Evolutionary conservation across 768 basidiomycete genomes (phyloP).

Genomic region (Leccinum subtestaceum): DNA sequence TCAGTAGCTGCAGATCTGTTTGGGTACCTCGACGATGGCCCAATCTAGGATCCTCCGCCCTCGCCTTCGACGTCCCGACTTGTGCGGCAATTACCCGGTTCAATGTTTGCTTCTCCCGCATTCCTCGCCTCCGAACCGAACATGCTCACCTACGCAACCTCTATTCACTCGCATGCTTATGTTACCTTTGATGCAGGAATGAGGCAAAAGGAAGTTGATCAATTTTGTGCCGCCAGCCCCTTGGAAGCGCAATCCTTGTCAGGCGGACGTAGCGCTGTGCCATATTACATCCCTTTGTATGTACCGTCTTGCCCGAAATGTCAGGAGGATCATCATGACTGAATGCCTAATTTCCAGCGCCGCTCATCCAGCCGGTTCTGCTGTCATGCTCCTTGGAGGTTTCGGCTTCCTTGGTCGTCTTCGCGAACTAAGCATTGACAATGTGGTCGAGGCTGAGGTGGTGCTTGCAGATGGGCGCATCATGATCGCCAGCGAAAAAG

Average conservation of each 20-base stretch:
- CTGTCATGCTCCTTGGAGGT: constrained; percentile 80
- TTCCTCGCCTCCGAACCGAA: constrained; percentile 37
- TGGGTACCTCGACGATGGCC: constrained; percentile 49
- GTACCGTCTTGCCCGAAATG: constrained; percentile 24
- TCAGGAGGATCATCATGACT: background rate
- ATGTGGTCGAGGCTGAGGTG: constrained; percentile 87
- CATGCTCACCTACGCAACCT: constrained; percentile 49
- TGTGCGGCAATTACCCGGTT: constrained; percentile 25
- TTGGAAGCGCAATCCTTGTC: constrained; percentile 55
- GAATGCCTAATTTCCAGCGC: constrained; percentile 43
- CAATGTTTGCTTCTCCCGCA: constrained; percentile 34
- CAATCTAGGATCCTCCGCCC: constrained; percentile 27
- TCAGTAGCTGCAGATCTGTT: constrained; percentile 49
- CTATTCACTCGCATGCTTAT: constrained; percentile 69
- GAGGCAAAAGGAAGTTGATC: constrained; percentile 81
- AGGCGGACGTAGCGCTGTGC: constrained; percentile 53
- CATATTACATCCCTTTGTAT: constrained; percentile 81
- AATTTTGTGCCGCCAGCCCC: constrained; percentile 65
- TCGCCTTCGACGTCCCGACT: constrained; percentile 25
- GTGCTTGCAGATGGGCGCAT: constrained; percentile 90
- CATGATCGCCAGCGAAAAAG: constrained; percentile 68
- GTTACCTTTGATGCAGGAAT: constrained; percentile 87
- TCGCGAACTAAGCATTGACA: constrained; percentile 85
- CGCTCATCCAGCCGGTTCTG: constrained; percentile 77
- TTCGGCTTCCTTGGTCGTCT: constrained; percentile 86